These are phyloP conservation scores for Citrus glauca DNA, from an alignment of 345 rosid genomes.

Conservation along the genomic window DNA sequence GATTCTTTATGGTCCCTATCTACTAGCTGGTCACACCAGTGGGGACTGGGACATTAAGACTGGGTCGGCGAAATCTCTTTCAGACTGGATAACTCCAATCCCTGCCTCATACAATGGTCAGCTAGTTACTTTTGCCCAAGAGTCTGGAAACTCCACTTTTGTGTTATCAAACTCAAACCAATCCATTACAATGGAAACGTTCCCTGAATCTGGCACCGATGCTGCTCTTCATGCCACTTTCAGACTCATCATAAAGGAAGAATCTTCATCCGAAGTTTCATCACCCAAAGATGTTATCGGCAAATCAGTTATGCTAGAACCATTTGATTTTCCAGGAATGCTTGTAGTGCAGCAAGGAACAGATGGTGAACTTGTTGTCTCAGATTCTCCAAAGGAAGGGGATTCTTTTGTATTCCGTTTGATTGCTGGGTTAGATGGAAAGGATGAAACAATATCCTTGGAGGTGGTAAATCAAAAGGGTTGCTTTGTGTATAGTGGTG, in stretches of 20 bases:
- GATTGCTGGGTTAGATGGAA: slow-evolving; percentile 67
- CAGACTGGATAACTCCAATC: slow-evolving; percentile 58
- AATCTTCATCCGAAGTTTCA: slow-evolving; percentile 11
- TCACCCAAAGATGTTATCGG: slow-evolving; percentile 38
- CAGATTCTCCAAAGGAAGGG: slow-evolving; percentile 21
- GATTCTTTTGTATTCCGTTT: slow-evolving; percentile 45
- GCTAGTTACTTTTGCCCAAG: slow-evolving; percentile 64
- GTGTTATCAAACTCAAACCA: slow-evolving; percentile 58
- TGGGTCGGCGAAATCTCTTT: slow-evolving; percentile 29
- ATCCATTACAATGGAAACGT: slow-evolving; percentile 54
- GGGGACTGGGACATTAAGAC: slow-evolving; percentile 71
- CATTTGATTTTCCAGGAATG: slow-evolving; percentile 81
- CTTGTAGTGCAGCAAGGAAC: slow-evolving; percentile 38
- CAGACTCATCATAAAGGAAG: slow-evolving; percentile 41
- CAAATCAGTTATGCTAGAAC: slow-evolving; percentile 59
- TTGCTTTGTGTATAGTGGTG: slow-evolving; percentile 57
- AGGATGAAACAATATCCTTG: slow-evolving; percentile 49
- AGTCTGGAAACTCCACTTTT: slow-evolving; percentile 36
- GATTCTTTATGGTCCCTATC: slow-evolving; percentile 84
- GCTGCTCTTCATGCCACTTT: slow-evolving; percentile 61
- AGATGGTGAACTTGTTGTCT: slow-evolving; percentile 31
- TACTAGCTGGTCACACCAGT: slow-evolving; percentile 63
- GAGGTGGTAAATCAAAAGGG: slow-evolving; percentile 44
- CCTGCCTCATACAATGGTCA: slow-evolving; percentile 46
- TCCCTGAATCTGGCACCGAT: slow-evolving; percentile 55